Evolutionary conservation across 495 filamentous ascomycete genomes (phyloP).

Genomic region (Penicillium robsamsonii): DNA sequence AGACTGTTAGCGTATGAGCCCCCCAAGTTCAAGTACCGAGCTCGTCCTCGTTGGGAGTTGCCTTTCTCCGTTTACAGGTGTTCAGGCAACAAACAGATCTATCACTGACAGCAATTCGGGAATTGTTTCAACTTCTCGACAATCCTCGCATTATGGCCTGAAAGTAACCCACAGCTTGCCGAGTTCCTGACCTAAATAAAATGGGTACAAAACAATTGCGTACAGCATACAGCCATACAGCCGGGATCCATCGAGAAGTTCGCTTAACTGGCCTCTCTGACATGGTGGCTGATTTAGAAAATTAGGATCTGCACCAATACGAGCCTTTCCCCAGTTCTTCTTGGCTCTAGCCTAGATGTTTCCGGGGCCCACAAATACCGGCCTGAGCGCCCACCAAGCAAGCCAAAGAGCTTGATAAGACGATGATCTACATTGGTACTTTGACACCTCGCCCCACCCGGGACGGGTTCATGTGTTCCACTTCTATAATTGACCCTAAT

Average conservation of each 20-base stretch:
- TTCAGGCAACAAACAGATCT: background rate
- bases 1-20: conserved; percentile 2
- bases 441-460: conserved; percentile 9
- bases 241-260: background rate
- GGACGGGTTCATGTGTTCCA: background rate
- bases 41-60: background rate
- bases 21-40: background rate
- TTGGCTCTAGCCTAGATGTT: background rate
- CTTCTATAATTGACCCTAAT: background rate
- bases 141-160: background rate
- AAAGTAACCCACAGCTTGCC: background rate
- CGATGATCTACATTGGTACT: conserved; percentile 17
- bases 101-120: background rate
- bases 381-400: background rate
- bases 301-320: conserved; percentile 20
- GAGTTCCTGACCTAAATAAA: background rate
- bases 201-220: background rate
- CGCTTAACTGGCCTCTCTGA: background rate
- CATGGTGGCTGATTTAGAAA: background rate
- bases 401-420: conserved; percentile 1
- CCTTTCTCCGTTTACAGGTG: background rate
- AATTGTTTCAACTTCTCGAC: background rate
- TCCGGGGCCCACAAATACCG: background rate
- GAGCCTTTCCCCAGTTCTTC: conserved; percentile 1
- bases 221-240: background rate